Evolutionary conservation across 1,284 basidiomycete genomes (phyloP).

Genomic region (Papiliotrema fonsecae): DNA sequence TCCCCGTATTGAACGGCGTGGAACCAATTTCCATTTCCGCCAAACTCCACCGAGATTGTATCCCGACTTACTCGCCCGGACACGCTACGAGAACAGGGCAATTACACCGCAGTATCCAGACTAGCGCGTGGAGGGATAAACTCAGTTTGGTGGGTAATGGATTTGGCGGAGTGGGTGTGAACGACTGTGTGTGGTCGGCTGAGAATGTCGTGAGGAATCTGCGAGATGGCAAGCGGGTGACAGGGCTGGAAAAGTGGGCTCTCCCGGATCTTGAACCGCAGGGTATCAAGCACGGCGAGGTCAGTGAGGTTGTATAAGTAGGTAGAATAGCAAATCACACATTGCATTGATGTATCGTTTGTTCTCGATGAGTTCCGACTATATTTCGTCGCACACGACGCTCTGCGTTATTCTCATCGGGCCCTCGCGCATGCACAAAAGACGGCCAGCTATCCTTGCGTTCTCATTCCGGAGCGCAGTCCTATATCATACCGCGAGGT

Average conservation of each 20-base stretch:
- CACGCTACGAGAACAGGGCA: conserved; percentile 67
- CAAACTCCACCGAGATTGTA: conserved; percentile 64
- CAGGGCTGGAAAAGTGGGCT: conserved; percentile 42
- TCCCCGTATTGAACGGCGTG: conserved; percentile 47
- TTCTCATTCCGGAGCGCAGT: no score
- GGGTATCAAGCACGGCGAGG: no score
- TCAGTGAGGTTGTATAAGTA: no score
- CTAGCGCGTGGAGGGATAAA: conserved; percentile 55
- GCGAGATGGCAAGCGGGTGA: conserved; percentile 17
- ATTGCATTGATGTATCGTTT: no score
- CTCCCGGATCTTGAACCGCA: no score
- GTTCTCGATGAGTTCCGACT: no score
- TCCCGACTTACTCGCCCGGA: conserved; percentile 73
- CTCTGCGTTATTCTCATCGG: no score
- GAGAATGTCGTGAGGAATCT: conserved; percentile 46
- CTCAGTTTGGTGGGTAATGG: conserved; percentile 79
- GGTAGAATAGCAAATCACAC: no score
- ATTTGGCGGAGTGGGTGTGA: conserved; percentile 82
- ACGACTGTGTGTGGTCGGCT: conserved; percentile 78
- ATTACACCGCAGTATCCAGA: conserved; percentile 53
- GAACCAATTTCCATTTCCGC: conserved; percentile 54
- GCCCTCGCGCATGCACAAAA: no score
- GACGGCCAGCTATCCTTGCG: no score
- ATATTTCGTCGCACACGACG: no score
- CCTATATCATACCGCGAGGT: no score